Evolutionary conservation across 2,329 filamentous ascomycete species (phyloP).

Genomic region (Colletotrichum kahawae): DNA sequence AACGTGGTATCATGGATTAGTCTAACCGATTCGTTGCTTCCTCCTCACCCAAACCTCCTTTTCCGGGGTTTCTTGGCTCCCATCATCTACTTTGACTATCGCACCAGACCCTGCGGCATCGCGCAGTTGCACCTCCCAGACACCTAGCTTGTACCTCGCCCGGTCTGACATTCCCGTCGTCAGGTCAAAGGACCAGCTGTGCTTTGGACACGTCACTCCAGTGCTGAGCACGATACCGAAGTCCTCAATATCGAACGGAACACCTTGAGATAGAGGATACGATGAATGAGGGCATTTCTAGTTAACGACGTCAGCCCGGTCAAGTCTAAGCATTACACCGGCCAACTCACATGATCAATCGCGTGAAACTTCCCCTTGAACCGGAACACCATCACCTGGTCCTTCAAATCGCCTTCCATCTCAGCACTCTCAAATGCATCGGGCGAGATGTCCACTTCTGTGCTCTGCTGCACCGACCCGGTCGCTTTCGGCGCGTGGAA

Average conservation of each 20-base stretch:
- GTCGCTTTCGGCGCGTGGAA: slow-evolving; percentile 53
- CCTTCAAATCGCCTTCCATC: slow-evolving; percentile 44
- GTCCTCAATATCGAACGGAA: slow-evolving; percentile 74
- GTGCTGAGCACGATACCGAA: slow-evolving; percentile 69
- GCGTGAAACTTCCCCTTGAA: slow-evolving; percentile 70
- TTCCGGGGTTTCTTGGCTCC: neutral
- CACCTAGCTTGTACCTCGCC: slow-evolving; percentile 62
- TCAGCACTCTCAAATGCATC: slow-evolving; percentile 33
- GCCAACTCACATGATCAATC: slow-evolving; percentile 66
- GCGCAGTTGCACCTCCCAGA: slow-evolving; percentile 69
- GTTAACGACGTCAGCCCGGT: neutral
- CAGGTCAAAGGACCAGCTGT: slow-evolving; percentile 75
- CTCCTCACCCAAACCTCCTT: slow-evolving; percentile 49
- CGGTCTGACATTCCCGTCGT: slow-evolving; percentile 67
- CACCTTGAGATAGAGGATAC: slow-evolving; percentile 67
- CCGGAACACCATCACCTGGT: slow-evolving; percentile 70
- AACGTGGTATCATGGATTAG: neutral
- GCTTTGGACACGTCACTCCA: slow-evolving; percentile 70
- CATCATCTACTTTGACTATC: neutral
- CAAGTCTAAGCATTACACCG: neutral
- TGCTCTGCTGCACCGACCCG: slow-evolving; percentile 33
- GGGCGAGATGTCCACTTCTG: slow-evolving; percentile 38
- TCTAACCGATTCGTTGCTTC: slow-evolving; percentile 41
- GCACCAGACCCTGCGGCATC: neutral
- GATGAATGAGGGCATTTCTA: slow-evolving; percentile 72